Conservation (phyloP, 2,329 filamentous ascomycete genomes). For the Trichoderma afroharzianum region DNA sequence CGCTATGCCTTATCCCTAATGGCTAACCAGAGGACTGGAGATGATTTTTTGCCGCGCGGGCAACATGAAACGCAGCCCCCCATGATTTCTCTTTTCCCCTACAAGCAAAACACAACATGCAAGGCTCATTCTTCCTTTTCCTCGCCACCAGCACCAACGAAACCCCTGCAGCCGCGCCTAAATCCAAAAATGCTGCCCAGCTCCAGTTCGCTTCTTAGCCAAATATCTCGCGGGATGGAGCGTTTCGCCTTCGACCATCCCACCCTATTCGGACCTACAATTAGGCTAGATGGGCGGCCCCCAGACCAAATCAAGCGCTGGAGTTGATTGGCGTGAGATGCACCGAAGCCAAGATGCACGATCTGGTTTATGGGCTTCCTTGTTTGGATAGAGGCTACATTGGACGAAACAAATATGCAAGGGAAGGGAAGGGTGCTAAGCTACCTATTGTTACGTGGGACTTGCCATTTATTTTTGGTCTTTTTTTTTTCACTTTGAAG, state of each 20-base stretch:
- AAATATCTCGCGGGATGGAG: background rate
- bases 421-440: background rate
- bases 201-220: background rate
- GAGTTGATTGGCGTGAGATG: background rate
- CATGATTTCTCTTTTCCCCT: background rate
- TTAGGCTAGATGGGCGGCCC: background rate
- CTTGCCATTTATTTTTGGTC: slow-evolving; percentile 4
- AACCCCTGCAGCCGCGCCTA: slow-evolving; percentile 7
- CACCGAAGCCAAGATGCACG: background rate
- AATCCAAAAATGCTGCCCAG: background rate
- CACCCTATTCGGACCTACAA: slow-evolving; percentile 3
- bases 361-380: background rate
- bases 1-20: background rate
- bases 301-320: background rate
- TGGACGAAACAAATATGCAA: background rate
- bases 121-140: background rate
- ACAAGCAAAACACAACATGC: background rate
- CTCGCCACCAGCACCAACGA: background rate
- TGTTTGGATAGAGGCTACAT: slow-evolving; percentile 11
- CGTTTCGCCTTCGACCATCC: background rate
- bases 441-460: background rate
- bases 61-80: background rate
- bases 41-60: background rate
- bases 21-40: background rate
- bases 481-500: background rate